phyloP scores from a whole-genome alignment of 108 stramenopile genomes.

The Nannochloropsis oceanica region DNA sequence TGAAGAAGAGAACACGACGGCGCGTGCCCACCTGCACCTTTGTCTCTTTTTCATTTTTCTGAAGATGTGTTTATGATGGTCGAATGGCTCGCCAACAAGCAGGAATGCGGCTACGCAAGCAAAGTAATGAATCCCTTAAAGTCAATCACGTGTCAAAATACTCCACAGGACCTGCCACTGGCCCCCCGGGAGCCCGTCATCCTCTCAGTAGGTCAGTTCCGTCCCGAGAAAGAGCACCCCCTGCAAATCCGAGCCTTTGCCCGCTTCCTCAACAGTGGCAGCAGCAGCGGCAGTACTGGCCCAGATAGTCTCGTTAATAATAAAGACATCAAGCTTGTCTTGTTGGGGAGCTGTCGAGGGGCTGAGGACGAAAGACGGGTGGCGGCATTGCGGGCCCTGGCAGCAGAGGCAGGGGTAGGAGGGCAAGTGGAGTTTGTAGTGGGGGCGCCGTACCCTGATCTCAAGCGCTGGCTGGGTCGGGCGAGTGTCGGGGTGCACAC shows the following conservation, averaged over 20 bases:
- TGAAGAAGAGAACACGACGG: too few relatives aligned
- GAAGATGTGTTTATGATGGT: too few relatives aligned
- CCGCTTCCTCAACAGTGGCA: not conserved
- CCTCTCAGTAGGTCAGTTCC: slow-evolving; percentile 87
- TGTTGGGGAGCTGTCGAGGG: slow-evolving; percentile 80
- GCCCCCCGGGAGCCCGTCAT: slow-evolving; percentile 42
- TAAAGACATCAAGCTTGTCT: slow-evolving; percentile 48
- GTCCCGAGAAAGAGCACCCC: slow-evolving; percentile 92
- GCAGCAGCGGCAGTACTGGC: not conserved
- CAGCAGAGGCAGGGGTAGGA: slow-evolving; percentile 42
- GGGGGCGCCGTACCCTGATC: slow-evolving; percentile 69
- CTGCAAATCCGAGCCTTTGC: slow-evolving; percentile 56
- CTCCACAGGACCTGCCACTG: not conserved
- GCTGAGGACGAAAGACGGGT: slow-evolving; percentile 47
- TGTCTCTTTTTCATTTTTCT: too few relatives aligned
- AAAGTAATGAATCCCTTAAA: too few relatives aligned
- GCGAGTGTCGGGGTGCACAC: slow-evolving; percentile 89
- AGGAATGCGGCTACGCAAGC: too few relatives aligned
- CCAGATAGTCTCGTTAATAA: slow-evolving; percentile 23
- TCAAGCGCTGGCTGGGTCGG: slow-evolving; percentile 51
- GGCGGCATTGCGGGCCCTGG: slow-evolving; percentile 47
- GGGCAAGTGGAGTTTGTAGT: slow-evolving; percentile 60
- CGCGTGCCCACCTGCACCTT: too few relatives aligned
- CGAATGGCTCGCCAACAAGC: too few relatives aligned
- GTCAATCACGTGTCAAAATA: not conserved